These are phyloP conservation scores for Acanthamoeba pearcei DNA, from an alignment of 208 protist genomes.

Conservation along the genomic window DNA sequence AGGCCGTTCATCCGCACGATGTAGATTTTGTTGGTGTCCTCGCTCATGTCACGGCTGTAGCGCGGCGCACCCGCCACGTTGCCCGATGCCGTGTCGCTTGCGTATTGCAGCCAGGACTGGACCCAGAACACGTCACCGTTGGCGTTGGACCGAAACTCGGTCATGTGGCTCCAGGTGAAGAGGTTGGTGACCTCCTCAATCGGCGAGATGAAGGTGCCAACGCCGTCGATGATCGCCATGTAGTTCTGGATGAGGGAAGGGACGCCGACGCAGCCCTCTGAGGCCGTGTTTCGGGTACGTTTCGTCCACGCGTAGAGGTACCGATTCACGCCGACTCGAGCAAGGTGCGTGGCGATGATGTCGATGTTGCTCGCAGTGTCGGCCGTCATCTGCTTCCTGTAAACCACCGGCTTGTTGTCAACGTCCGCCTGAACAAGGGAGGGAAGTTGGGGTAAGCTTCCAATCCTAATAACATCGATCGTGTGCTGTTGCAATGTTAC, in stretches of 20 bases:
- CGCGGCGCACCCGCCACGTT: background rate
- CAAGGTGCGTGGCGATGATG: background rate
- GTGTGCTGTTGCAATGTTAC: background rate
- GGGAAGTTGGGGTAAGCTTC: too few species aligned
- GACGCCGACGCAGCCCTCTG: background rate
- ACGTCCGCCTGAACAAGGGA: background rate
- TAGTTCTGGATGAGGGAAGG: background rate
- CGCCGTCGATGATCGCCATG: conserved; percentile 25
- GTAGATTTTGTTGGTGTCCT: background rate
- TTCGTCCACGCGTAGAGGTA: background rate
- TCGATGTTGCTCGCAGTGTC: background rate
- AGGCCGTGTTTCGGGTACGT: background rate
- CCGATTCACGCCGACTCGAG: background rate
- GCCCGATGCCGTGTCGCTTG: background rate
- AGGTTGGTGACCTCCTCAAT: background rate
- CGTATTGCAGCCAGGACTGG: background rate
- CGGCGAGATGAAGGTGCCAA: background rate
- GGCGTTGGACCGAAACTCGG: background rate
- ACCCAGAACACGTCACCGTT: conserved; percentile 31
- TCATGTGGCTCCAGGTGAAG: conserved; percentile 11
- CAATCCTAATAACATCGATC: background rate
- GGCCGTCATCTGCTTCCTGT: background rate
- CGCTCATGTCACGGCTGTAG: background rate
- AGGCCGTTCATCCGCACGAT: background rate
- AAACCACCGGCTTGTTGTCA: background rate